phyloP scores from a whole-genome alignment of 208 protist species.

The Trypanosoma conorhini region DNA sequence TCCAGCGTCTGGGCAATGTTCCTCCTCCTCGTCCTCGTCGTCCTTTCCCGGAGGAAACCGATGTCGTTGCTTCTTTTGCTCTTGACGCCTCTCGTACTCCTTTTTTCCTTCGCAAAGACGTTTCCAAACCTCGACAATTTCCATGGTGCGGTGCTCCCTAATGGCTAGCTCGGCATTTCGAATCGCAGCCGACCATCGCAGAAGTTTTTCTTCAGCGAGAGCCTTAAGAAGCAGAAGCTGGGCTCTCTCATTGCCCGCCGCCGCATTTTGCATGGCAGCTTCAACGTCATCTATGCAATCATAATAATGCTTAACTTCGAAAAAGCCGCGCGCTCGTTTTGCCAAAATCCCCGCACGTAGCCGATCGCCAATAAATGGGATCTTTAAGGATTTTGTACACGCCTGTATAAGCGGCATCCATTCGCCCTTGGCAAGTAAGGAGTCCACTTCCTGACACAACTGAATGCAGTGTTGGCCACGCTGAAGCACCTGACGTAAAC shows the following conservation, averaged over 20 bases:
- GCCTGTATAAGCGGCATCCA: slow-evolving; percentile 27
- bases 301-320: slow-evolving; percentile 43
- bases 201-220: slow-evolving; percentile 58
- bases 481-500: slow-evolving; percentile 38
- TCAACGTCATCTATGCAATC: slow-evolving; percentile 56
- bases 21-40: background rate
- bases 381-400: slow-evolving; percentile 11
- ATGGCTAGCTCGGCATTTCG: slow-evolving; percentile 39
- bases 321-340: slow-evolving; percentile 41
- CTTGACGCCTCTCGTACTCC: slow-evolving; percentile 24
- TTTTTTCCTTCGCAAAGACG: slow-evolving; percentile 26
- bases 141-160: slow-evolving; percentile 19
- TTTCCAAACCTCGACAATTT: slow-evolving; percentile 19
- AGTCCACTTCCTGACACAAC: slow-evolving; percentile 26
- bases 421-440: slow-evolving; percentile 15
- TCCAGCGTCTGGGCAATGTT: background rate
- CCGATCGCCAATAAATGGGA: slow-evolving; percentile 26
- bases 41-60: background rate
- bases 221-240: slow-evolving; percentile 44
- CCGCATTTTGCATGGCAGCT: slow-evolving; percentile 37
- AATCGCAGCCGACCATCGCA: slow-evolving; percentile 52
- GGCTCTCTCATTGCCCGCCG: slow-evolving; percentile 22
- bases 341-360: slow-evolving; percentile 23
- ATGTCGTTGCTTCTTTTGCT: slow-evolving; percentile 6
- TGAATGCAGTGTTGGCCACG: slow-evolving; percentile 29